Evolutionary conservation across 225 moss, liverwort and hornwort genomes (phyloP).

Genomic region (Pseudoscleropodium purum): DNA sequence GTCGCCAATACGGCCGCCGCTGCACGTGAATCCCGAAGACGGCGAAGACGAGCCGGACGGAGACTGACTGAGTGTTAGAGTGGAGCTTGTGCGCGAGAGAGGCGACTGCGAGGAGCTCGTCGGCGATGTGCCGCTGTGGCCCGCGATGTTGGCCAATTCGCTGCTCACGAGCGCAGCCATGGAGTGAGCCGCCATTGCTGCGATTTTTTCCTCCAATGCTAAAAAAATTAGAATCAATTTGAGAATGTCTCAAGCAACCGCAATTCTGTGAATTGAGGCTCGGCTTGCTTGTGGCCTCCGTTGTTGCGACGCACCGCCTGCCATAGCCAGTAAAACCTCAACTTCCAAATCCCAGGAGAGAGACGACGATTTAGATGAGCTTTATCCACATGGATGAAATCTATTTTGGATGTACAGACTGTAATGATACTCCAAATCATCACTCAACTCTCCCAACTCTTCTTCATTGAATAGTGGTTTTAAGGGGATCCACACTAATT

Average conservation of each 20-base stretch:
- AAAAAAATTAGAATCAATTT: background rate
- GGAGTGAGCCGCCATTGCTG: constrained; percentile 69
- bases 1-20: constrained; percentile 24
- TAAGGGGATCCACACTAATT: too few relatives aligned
- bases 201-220: background rate
- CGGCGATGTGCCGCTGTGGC: constrained; percentile 25
- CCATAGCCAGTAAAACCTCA: constrained; percentile 30
- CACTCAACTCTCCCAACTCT: too few relatives aligned
- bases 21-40: constrained; percentile 16
- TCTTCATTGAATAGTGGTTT: too few relatives aligned
- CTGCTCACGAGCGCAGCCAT: constrained; percentile 62
- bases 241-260: background rate
- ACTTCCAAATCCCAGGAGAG: background rate
- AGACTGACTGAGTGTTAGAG: constrained; percentile 41
- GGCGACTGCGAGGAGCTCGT: constrained; percentile 21
- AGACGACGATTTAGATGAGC: constrained; percentile 23
- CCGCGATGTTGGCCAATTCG: constrained; percentile 56
- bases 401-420: background rate
- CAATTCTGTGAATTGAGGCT: background rate
- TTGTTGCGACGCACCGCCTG: background rate
- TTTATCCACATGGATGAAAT: constrained; percentile 31
- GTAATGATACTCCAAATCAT: too few relatives aligned
- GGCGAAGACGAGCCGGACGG: constrained; percentile 10
- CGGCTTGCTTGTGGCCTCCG: constrained; percentile 8
- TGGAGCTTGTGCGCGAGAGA: constrained; percentile 21